Evolutionary conservation across 176 grass and related monocot species (phyloP), one percentile per base, ranked within the genome.

Genomic region (Rhipidocladum racemiflorum): DNA sequence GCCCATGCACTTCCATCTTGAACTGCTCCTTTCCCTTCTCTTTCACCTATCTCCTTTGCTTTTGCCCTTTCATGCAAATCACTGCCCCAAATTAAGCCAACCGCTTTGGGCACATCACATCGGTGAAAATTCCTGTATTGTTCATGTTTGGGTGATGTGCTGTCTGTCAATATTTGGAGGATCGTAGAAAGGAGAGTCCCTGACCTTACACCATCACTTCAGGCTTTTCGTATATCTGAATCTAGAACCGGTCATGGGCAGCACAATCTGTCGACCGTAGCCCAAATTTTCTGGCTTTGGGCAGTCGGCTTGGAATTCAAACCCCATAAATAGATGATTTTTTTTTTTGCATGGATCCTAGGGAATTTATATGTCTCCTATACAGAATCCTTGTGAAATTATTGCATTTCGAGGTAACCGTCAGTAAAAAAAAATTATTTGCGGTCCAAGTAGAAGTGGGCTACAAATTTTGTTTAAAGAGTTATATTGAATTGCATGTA

Each of bases 61-160:
- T 89, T 89, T 70, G 77, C 87, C 50, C 77, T 89, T 85, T 76
- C 83, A 77, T 54, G 80, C 65, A 63, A 83, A 83, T 59, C 73
- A 44, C 64, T 63, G 70, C 44, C 81, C 56, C 70, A 89, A 76
- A n/a, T n/a, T n/a, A n/a, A 89, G 87, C 34, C 44, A 71, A 71
- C 71, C 53, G 27, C 77, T 89, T 89, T 77, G 45, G 77, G 63
- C 35, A 89, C 71, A 81, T 89, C 77, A 56, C 24, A 53, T 14
- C 71, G 85, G 56, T 68, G 30, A 68, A 77, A 38, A 36, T 36
- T 73, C 45, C 46, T 77, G 77, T 85, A 49, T 36, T 50, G 71
- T 81, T 79, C 61, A 50, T 84, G 81, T 62, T 39, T 36, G 43
- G 61, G 81, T 74, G 68, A n/a, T 61, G 61, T 75, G 81, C 14